These are phyloP conservation scores for Hypoxylon sp. DNA, from an alignment of 2,329 filamentous ascomycete species.

Conservation along the genomic window DNA sequence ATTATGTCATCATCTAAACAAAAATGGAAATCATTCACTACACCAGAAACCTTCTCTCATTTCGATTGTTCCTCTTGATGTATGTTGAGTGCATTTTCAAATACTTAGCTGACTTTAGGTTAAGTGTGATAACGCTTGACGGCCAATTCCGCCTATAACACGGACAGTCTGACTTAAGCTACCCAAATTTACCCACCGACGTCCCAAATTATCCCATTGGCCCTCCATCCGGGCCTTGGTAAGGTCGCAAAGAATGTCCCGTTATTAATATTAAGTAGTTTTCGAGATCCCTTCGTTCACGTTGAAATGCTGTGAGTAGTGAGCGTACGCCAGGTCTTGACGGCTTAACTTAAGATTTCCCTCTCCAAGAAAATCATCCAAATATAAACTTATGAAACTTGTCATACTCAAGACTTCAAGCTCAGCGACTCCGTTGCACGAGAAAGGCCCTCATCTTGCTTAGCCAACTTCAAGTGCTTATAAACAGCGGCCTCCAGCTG, in stretches of 20 bases:
- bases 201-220: background rate
- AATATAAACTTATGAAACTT: background rate
- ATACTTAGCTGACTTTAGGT: background rate
- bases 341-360: background rate
- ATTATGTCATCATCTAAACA: conserved; percentile 8
- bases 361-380: background rate
- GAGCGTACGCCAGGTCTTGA: background rate
- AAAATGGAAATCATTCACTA: conserved; percentile 9
- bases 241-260: background rate
- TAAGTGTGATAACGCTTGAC: background rate
- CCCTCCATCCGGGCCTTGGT: background rate
- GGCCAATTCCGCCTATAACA: no score
- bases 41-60: background rate
- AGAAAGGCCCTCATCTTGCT: background rate
- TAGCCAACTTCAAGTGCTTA: conserved; percentile 28
- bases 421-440: background rate
- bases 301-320: background rate
- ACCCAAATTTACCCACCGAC: no score
- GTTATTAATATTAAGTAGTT: background rate
- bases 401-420: background rate
- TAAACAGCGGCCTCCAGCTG: conserved; percentile 59
- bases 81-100: background rate
- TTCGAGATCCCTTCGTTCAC: background rate
- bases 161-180: no score
- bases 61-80: background rate